Evolutionary conservation across 2,329 filamentous ascomycete genomes (phyloP).

Genomic region (Colletotrichum sp.): DNA sequence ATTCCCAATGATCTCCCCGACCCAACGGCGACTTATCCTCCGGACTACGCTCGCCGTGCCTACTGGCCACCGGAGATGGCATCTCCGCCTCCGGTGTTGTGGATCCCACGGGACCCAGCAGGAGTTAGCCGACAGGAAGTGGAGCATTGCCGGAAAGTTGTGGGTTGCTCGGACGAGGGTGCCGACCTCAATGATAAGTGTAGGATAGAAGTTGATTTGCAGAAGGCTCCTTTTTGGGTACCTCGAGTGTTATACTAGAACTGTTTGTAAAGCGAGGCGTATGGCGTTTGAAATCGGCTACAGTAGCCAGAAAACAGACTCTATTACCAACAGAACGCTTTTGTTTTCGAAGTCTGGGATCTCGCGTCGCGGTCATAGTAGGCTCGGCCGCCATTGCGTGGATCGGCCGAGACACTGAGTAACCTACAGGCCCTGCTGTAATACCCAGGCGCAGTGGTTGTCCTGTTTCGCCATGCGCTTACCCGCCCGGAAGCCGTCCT

Average conservation of each 20-base stretch:
- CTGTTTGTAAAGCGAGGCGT: too few species aligned
- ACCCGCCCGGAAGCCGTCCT: too few species aligned
- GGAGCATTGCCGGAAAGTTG: slow-evolving; percentile 59
- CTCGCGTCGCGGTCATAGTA: too few species aligned
- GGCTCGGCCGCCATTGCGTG: too few species aligned
- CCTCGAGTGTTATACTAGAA: slow-evolving; percentile 14
- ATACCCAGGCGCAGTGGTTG: too few species aligned
- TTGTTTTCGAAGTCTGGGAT: too few species aligned
- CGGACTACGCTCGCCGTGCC: slow-evolving; percentile 64
- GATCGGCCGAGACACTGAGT: too few species aligned
- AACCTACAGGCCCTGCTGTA: too few species aligned
- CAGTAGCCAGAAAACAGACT: too few species aligned
- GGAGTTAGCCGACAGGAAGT: slow-evolving; percentile 77
- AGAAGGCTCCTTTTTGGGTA: slow-evolving; percentile 22
- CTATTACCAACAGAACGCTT: too few species aligned
- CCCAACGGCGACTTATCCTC: slow-evolving; percentile 47
- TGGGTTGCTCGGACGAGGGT: slow-evolving; percentile 75
- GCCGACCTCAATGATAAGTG: slow-evolving; percentile 71
- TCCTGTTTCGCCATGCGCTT: too few species aligned
- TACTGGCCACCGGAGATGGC: slow-evolving; percentile 76
- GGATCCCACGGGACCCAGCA: slow-evolving; percentile 75
- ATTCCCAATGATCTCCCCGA: slow-evolving; percentile 27
- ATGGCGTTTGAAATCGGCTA: too few species aligned
- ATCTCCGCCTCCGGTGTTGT: slow-evolving; percentile 66
- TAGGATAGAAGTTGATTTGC: slow-evolving; percentile 8